phyloP scores from a whole-genome alignment of 768 basidiomycete genomes.

The Agrocybe praecox region DNA sequence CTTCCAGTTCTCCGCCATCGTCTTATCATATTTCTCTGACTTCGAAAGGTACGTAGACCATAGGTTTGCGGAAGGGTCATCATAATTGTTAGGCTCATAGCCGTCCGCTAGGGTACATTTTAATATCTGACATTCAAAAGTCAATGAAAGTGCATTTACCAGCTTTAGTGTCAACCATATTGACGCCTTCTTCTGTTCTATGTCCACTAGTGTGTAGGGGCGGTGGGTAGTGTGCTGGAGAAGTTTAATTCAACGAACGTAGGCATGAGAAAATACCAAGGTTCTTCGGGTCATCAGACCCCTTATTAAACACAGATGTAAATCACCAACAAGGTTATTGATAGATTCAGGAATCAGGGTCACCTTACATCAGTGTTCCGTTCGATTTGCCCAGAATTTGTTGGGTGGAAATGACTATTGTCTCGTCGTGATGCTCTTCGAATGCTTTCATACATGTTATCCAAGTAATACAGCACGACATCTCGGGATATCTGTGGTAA shows the following conservation, averaged over 20 bases:
- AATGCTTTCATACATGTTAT: no score
- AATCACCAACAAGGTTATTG: no score
- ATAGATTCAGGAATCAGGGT: no score
- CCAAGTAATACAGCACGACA: no score
- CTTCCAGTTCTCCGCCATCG: slow-evolving; percentile 38
- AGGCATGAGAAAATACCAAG: no score
- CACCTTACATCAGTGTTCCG: no score
- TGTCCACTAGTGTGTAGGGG: neutral
- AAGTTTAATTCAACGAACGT: neutral
- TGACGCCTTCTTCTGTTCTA: neutral
- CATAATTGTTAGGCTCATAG: slow-evolving; percentile 22
- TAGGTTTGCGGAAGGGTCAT: slow-evolving; percentile 38
- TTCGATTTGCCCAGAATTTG: no score
- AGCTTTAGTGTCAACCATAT: slow-evolving; percentile 8
- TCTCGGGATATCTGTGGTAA: no score
- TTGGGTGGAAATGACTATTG: no score
- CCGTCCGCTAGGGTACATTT: slow-evolving; percentile 3
- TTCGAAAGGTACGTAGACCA: slow-evolving; percentile 39
- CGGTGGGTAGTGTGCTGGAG: neutral
- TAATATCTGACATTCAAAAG: neutral
- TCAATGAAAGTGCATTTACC: neutral
- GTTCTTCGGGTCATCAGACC: no score
- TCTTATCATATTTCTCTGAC: slow-evolving; percentile 33
- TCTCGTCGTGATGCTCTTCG: no score
- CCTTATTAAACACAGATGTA: no score